Evolutionary conservation across 2,329 filamentous ascomycete species (phyloP).

Genomic region (Colletotrichum cuscutae): DNA sequence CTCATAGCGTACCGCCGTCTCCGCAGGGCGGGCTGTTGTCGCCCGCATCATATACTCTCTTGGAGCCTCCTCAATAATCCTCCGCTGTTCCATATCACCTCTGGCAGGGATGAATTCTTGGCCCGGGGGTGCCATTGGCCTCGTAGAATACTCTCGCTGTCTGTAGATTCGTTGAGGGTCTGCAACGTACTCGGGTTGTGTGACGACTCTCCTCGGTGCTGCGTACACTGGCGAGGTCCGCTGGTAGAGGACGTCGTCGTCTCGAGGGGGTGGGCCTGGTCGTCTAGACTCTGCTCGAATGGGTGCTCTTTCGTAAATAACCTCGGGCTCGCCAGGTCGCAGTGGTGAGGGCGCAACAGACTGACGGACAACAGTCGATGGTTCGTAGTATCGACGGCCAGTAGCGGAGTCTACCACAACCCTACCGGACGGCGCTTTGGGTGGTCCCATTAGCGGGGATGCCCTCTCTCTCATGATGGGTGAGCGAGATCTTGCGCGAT

Average conservation of each 20-base stretch:
- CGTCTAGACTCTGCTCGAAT: slow-evolving; percentile 63
- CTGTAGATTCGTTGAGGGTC: slow-evolving; percentile 65
- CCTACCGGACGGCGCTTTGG: slow-evolving; percentile 66
- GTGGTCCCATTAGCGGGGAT: slow-evolving; percentile 61
- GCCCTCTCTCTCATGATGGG: slow-evolving; percentile 55
- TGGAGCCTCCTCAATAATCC: slow-evolving; percentile 56
- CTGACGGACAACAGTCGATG: slow-evolving; percentile 57
- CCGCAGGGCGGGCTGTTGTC: slow-evolving; percentile 67
- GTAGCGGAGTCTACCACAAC: slow-evolving; percentile 82
- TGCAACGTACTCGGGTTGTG: slow-evolving; percentile 68
- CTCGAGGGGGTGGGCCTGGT: slow-evolving; percentile 55
- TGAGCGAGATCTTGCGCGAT: slow-evolving; percentile 60
- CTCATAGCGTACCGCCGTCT: slow-evolving; percentile 53
- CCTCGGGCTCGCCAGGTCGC: slow-evolving; percentile 58
- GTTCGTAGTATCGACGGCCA: slow-evolving; percentile 80
- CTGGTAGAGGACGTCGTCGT: slow-evolving; percentile 63
- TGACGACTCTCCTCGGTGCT: slow-evolving; percentile 66
- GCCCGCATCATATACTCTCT: slow-evolving; percentile 66
- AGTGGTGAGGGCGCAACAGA: slow-evolving; percentile 61
- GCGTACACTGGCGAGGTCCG: slow-evolving; percentile 61
- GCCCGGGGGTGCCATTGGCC: slow-evolving; percentile 53
- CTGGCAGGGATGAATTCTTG: slow-evolving; percentile 62
- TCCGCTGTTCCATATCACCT: slow-evolving; percentile 50
- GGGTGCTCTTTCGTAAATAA: slow-evolving; percentile 74
- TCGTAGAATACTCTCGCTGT: slow-evolving; percentile 67